Evolutionary conservation across 495 filamentous ascomycete genomes (phyloP).

Genomic region (Aspergillus cavernicola): DNA sequence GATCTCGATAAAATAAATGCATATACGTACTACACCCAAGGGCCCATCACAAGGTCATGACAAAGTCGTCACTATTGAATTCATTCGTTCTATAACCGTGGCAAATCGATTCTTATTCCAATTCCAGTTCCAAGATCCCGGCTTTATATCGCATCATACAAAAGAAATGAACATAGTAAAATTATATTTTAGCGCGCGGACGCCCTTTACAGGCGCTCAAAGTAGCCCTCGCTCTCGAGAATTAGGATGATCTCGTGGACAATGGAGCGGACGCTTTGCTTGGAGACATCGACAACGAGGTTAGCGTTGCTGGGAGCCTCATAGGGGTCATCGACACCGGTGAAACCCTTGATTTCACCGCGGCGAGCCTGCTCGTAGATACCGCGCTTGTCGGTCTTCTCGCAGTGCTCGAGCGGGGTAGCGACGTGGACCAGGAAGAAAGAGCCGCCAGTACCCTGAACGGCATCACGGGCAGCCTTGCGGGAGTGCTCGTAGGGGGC

Average conservation of each 20-base stretch:
- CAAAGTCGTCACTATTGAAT: constrained; percentile 5
- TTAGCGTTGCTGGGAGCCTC: constrained; percentile 80
- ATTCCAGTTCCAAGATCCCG: constrained; percentile 1
- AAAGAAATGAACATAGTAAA: constrained; percentile 18
- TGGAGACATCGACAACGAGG: constrained; percentile 78
- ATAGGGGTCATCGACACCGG: constrained; percentile 96
- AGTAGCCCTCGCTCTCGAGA: constrained; percentile 83
- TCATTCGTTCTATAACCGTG: constrained; percentile 16
- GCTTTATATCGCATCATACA: constrained; percentile 19
- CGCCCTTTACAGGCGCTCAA: constrained; percentile 34
- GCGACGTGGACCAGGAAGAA: constrained; percentile 96
- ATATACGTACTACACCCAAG: background rate
- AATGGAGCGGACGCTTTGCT: constrained; percentile 82
- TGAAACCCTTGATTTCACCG: constrained; percentile 97
- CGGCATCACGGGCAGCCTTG: constrained; percentile 70
- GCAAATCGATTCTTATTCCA: constrained; percentile 8
- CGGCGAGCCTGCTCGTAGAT: constrained; percentile 80
- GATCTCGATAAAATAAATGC: too few species aligned
- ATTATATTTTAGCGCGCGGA: constrained; percentile 1
- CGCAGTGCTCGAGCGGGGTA: constrained; percentile 85
- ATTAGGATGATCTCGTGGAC: constrained; percentile 96
- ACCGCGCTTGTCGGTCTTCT: constrained; percentile 91
- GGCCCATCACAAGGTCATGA: background rate
- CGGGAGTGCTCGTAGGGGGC: constrained; percentile 83
- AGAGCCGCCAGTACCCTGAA: constrained; percentile 73